Percentiles rank a stretch among this genome's conserved stretches.
These are phyloP conservation scores for Penicillium sp. DNA, from an alignment of 2,329 filamentous ascomycete species.

Conservation along the genomic window DNA sequence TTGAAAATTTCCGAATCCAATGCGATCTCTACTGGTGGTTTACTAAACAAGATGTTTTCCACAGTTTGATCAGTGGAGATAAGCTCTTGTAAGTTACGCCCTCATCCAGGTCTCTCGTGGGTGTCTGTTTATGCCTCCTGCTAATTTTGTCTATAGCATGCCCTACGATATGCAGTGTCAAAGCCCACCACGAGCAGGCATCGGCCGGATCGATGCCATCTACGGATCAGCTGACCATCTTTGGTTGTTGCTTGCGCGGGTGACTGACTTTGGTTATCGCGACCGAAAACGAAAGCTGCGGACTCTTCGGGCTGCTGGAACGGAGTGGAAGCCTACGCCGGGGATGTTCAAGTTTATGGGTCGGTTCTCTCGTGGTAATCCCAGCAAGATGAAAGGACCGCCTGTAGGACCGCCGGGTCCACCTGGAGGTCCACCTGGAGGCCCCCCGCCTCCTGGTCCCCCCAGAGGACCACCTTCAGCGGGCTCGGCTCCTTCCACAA, in stretches of 20 bases:
- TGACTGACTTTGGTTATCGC: slow-evolving; percentile 77
- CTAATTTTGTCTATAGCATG: slow-evolving; percentile 62
- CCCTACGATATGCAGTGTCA: slow-evolving; percentile 82
- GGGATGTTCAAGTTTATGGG: slow-evolving; percentile 53
- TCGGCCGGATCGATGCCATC: slow-evolving; percentile 77
- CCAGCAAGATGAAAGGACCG: slow-evolving; percentile 20
- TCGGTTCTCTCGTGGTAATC: slow-evolving; percentile 33
- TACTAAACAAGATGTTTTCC: slow-evolving; percentile 89
- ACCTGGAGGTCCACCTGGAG: slow-evolving; percentile 13
- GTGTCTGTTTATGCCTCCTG: neutral
- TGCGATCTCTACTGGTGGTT: slow-evolving; percentile 97
- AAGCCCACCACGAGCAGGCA: slow-evolving; percentile 81
- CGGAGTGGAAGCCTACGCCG: slow-evolving; percentile 61
- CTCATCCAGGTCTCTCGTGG: too few relatives aligned
- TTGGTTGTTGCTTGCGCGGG: slow-evolving; percentile 77
- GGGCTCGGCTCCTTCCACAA: slow-evolving; percentile 9
- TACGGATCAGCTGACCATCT: slow-evolving; percentile 91
- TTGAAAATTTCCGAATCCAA: slow-evolving; percentile 79
- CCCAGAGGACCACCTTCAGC: slow-evolving; percentile 14
- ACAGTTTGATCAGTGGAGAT: slow-evolving; percentile 86
- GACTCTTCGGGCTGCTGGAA: slow-evolving; percentile 65
- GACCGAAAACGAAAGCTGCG: slow-evolving; percentile 81
- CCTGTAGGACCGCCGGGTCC: slow-evolving; percentile 15
- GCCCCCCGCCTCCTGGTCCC: slow-evolving; percentile 21
- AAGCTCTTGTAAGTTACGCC: slow-evolving; percentile 73